phyloP scores from a whole-genome alignment of 2,329 filamentous ascomycete genomes.

The Atkinsonella hypoxylon region DNA sequence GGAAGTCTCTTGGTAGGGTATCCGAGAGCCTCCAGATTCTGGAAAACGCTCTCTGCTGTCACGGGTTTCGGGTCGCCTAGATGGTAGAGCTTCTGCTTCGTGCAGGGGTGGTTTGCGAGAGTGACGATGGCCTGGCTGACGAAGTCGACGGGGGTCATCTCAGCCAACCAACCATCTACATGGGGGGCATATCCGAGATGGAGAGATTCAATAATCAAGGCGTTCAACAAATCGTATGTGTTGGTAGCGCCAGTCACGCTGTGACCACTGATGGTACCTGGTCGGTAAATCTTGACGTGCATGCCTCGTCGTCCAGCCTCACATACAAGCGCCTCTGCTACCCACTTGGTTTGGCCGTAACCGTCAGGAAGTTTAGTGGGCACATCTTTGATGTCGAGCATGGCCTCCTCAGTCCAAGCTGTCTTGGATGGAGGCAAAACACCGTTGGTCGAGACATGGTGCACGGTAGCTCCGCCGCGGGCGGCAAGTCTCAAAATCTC shows the following conservation, averaged over 20 bases:
- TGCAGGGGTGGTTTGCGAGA: constrained; percentile 50
- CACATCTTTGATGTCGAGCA: constrained; percentile 56
- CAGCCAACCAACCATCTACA: constrained; percentile 62
- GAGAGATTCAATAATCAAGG: constrained; percentile 65
- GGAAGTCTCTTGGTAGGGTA: constrained; percentile 54
- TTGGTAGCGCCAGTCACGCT: constrained; percentile 65
- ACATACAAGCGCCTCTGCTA: constrained; percentile 61
- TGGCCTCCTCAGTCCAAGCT: constrained; percentile 60
- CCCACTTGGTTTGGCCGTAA: constrained; percentile 74
- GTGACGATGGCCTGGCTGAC: constrained; percentile 64
- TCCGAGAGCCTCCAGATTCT: constrained; percentile 51
- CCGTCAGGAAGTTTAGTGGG: constrained; percentile 58
- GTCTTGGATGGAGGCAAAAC: constrained; percentile 59
- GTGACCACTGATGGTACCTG: constrained; percentile 69
- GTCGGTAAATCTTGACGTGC: constrained; percentile 58
- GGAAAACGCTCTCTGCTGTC: constrained; percentile 53
- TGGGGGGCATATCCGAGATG: constrained; percentile 59
- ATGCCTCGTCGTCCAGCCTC: constrained; percentile 58
- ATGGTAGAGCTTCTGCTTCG: constrained; percentile 57
- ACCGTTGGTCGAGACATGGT: constrained; percentile 72
- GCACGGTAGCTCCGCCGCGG: constrained; percentile 55
- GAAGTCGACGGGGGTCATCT: constrained; percentile 79
- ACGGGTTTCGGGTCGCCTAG: constrained; percentile 62
- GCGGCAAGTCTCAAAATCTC: constrained; percentile 63
- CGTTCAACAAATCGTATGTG: constrained; percentile 65